Evolutionary conservation across 2,329 filamentous ascomycete species (phyloP).

Genomic region (Trichoderma sp.): DNA sequence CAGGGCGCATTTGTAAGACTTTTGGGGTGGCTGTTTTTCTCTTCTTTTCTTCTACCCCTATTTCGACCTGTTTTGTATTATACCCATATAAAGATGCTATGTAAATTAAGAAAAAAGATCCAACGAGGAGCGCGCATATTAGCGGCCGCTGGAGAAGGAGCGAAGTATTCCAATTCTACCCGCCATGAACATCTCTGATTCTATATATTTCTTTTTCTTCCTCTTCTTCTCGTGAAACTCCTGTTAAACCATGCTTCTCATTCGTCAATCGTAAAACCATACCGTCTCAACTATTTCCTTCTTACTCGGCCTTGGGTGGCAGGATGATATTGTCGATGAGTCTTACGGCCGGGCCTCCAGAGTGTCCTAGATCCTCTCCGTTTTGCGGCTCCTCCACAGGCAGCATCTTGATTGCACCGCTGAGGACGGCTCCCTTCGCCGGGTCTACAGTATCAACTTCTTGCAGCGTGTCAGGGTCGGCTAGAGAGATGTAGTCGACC

Average conservation of each 20-base stretch:
- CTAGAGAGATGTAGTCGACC: slow-evolving; percentile 88
- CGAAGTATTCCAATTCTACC: not conserved
- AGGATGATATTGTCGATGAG: slow-evolving; percentile 93
- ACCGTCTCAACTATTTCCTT: not conserved
- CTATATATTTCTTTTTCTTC: not conserved
- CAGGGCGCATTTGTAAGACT: slow-evolving; percentile 47
- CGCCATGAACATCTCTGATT: not conserved
- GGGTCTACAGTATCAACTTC: slow-evolving; percentile 72
- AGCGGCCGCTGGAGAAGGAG: not conserved
- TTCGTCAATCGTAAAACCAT: slow-evolving; percentile 7
- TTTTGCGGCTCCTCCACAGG: slow-evolving; percentile 68
- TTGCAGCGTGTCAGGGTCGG: slow-evolving; percentile 78
- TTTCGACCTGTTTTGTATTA: slow-evolving; percentile 9
- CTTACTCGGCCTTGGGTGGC: slow-evolving; percentile 35
- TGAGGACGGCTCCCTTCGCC: slow-evolving; percentile 73
- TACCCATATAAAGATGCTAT: slow-evolving; percentile 12
- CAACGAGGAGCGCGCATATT: not conserved
- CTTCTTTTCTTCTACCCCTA: not conserved
- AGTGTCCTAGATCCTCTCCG: slow-evolving; percentile 72
- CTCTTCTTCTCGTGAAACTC: not conserved
- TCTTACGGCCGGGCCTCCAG: slow-evolving; percentile 71
- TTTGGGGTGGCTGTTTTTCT: not conserved
- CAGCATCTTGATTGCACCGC: slow-evolving; percentile 86
- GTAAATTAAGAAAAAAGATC: not conserved
- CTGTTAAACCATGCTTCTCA: not conserved